phyloP scores from a whole-genome alignment of 164 flowering plant species.

The Vitis amurensis region DNA sequence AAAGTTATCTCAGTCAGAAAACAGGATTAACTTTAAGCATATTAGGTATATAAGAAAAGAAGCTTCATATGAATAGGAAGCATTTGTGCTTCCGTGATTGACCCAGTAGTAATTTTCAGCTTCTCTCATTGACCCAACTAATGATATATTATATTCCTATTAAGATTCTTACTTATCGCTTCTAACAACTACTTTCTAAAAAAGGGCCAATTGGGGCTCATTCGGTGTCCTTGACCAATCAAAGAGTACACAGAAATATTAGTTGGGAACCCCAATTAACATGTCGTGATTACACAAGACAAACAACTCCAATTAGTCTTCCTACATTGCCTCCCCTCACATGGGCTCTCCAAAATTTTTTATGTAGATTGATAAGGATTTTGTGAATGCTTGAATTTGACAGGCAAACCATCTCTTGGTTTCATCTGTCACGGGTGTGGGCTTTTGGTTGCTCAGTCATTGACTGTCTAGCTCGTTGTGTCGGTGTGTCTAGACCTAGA shows the following conservation, averaged over 20 bases:
- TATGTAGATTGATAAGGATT: background rate
- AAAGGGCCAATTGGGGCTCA: background rate
- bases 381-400: background rate
- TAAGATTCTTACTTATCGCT: slow-evolving; percentile 8
- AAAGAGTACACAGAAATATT: background rate
- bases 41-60: background rate
- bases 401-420: slow-evolving; percentile 7
- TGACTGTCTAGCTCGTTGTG: background rate
- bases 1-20: background rate
- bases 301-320: slow-evolving; percentile 2
- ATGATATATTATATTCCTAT: background rate
- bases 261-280: background rate
- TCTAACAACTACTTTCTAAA: slow-evolving; percentile 10
- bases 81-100: no score
- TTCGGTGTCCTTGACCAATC: slow-evolving; percentile 2
- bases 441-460: slow-evolving; percentile 2
- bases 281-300: slow-evolving; percentile 8
- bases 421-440: slow-evolving; percentile 9
- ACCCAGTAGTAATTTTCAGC: background rate
- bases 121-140: slow-evolving; percentile 5
- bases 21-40: background rate
- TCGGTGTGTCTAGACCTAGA: no score
- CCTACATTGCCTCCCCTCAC: slow-evolving; percentile 16
- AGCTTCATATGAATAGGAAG: background rate
- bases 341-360: slow-evolving; percentile 9